Evolutionary conservation across 2,329 filamentous ascomycete genomes (phyloP).

Genomic region (Penicillium sp.): DNA sequence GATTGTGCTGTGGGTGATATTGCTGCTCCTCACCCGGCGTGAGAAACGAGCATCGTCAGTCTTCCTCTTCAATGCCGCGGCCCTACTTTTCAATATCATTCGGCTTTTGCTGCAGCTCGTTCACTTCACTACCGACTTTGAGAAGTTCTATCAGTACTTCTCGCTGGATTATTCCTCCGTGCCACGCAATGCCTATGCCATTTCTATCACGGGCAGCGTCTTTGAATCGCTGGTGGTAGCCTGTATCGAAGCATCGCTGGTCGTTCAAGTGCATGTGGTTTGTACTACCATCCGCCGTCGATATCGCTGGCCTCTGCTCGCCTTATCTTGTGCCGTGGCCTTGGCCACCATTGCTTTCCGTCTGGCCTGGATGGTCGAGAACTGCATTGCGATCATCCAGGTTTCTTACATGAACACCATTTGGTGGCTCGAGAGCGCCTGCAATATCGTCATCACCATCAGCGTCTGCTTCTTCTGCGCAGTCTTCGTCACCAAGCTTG

Average conservation of each 20-base stretch:
- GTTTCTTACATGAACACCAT: slow-evolving; percentile 23
- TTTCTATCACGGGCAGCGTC: slow-evolving; percentile 45
- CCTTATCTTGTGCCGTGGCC: slow-evolving; percentile 45
- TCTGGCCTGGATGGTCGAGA: slow-evolving; percentile 47
- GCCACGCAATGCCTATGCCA: slow-evolving; percentile 38
- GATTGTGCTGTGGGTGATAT: slow-evolving; percentile 57
- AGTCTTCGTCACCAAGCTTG: slow-evolving; percentile 59
- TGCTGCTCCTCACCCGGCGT: slow-evolving; percentile 61
- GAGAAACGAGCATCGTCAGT: slow-evolving; percentile 60
- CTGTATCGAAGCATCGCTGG: slow-evolving; percentile 53
- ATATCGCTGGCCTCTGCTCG: slow-evolving; percentile 44
- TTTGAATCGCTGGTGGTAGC: slow-evolving; percentile 50
- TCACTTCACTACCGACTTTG: slow-evolving; percentile 57
- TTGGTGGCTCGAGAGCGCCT: slow-evolving; percentile 39
- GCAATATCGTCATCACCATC: slow-evolving; percentile 48
- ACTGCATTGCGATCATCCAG: slow-evolving; percentile 37
- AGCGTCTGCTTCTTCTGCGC: slow-evolving; percentile 58
- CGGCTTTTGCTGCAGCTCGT: slow-evolving; percentile 43
- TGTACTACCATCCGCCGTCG: slow-evolving; percentile 45
- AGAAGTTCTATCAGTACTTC: slow-evolving; percentile 57
- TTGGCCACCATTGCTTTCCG: slow-evolving; percentile 50
- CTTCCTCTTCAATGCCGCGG: slow-evolving; percentile 59
- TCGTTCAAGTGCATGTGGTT: slow-evolving; percentile 59
- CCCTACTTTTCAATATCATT: slow-evolving; percentile 55
- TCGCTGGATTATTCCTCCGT: slow-evolving; percentile 51